Base-by-base conservation (phyloP, 768 basidiomycete species). In the Naganishia onofrii region DNA sequence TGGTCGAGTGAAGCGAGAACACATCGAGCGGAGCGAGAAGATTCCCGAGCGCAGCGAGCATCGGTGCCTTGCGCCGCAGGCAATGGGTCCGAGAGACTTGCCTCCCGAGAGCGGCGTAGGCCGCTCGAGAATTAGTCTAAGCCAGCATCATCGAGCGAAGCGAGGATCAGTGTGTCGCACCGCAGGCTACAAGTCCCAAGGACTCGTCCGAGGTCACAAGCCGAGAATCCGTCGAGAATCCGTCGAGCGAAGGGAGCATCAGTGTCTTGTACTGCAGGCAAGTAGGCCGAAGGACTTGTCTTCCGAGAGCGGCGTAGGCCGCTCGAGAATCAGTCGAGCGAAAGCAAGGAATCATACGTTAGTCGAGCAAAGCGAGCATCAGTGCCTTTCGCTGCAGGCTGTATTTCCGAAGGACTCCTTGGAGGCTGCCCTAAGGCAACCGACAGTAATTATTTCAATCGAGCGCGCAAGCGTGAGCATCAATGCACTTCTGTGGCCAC, bases 1-100 rank as follows among this genome's bases (percentile, higher is more conserved):
- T 36, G 28, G 12, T 9, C 2, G 46, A 64, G 42, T n/a, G 60
- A 28, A 17, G 52, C 10, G 48, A 31, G 48, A 23, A 67, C 23
- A 19, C 21, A 5, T 26, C 46, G 31, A 66, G 44, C 64, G 64
- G 28, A 48, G 58, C 58, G 58, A 38, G 58, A 42, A n/a, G 53
- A 15, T 10, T 23, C 19, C 12, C 58, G 56, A 57, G 56, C 9
- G 56, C 9, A 34, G 56, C 56, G 56, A 57, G 56, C 4, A 46
- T 15, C 44, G 15, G 44, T 46, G 15, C 21, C 21, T 17, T 21
- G 48, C 48, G 48, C 48, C 7, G 48, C 48, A 6, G 48, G 48
- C 12, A 4, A 4, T n/a, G 23, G 12, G 3, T 7, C n/a, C 7
- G 48, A 23, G 23, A 6, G 48, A 26, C 21, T n/a, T n/a, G n/a